Evolutionary conservation across 2,329 filamentous ascomycete species (phyloP).

Genomic region (Penicillium glabrum): DNA sequence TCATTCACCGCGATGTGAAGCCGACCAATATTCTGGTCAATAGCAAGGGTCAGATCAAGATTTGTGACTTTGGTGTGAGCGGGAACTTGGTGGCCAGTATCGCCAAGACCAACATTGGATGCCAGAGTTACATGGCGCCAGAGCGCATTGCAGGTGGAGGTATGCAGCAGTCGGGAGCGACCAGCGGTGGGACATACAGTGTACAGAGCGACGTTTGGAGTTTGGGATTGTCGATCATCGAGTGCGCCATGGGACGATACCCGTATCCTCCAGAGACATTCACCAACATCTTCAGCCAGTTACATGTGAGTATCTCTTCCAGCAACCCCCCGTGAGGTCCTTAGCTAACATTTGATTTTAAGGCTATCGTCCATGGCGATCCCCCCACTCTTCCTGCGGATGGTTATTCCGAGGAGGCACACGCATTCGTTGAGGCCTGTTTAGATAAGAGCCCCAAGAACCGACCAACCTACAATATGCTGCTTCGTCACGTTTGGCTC

Average conservation of each 20-base stretch:
- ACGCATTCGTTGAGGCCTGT: conserved; percentile 84
- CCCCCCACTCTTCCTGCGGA: conserved; percentile 80
- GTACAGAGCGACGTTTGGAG: conserved; percentile 99
- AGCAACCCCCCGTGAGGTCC: neutral
- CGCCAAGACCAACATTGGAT: conserved; percentile 97
- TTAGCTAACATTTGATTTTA: conserved; percentile 12
- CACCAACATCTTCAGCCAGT: conserved; percentile 96
- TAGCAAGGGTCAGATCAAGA: conserved; percentile 87
- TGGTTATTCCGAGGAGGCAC: conserved; percentile 75
- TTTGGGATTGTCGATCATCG: conserved; percentile 88
- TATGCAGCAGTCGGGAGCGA: conserved; percentile 67
- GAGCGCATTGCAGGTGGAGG: conserved; percentile 90
- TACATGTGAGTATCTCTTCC: conserved; percentile 69
- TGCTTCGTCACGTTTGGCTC: conserved; percentile 89
- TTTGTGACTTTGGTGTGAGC: conserved; percentile 97
- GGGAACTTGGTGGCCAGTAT: conserved; percentile 97
- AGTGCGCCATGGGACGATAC: conserved; percentile 91
- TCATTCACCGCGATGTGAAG: conserved; percentile 98
- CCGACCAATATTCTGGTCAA: conserved; percentile 98
- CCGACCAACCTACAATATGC: conserved; percentile 88
- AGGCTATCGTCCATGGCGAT: conserved; percentile 99
- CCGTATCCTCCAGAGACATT: conserved; percentile 97
- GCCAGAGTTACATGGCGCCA: conserved; percentile 98
- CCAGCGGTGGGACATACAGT: conserved; percentile 83
- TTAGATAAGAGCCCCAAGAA: conserved; percentile 90